Evolutionary conservation across 2,329 filamentous ascomycete genomes (phyloP).

Genomic region (Arachnomyces sp.): DNA sequence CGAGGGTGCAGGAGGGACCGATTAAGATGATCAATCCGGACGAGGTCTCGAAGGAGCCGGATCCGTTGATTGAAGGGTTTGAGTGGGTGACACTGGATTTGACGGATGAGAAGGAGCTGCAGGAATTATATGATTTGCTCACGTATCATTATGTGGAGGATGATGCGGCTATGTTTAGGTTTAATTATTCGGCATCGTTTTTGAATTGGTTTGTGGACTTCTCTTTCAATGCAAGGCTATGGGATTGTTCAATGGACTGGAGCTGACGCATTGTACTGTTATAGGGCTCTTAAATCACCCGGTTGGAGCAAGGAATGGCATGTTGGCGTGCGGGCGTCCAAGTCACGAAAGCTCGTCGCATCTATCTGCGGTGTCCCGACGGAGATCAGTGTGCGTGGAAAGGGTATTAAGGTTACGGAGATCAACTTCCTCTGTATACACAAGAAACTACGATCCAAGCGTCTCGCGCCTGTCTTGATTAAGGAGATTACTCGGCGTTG

Average conservation of each 20-base stretch:
- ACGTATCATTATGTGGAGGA: conserved; percentile 97
- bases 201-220: conserved; percentile 64
- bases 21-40: conserved; percentile 74
- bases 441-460: conserved; percentile 92
- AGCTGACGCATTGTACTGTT: background rate
- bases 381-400: conserved; percentile 69
- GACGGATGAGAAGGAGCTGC: conserved; percentile 65
- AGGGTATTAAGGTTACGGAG: conserved; percentile 70
- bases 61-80: conserved; percentile 70
- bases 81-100: conserved; percentile 93
- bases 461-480: conserved; percentile 87
- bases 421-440: conserved; percentile 98
- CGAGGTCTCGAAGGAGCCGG: conserved; percentile 68
- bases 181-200: conserved; percentile 87
- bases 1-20: conserved; percentile 64
- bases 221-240: background rate
- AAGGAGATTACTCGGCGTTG: conserved; percentile 94
- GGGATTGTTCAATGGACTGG: background rate
- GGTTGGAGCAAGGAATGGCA: conserved; percentile 95
- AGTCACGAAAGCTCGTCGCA: conserved; percentile 80
- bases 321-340: conserved; percentile 77
- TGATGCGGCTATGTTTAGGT: conserved; percentile 92
- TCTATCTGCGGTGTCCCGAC: conserved; percentile 94
- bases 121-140: conserved; percentile 86
- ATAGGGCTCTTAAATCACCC: conserved; percentile 84